A percentile compares a stretch with the other conserved stretches of the same genome.
Evolutionary conservation across 192 early-diverging fungal genomes (phyloP).

Genomic region (Anaeromyces robustus): DNA sequence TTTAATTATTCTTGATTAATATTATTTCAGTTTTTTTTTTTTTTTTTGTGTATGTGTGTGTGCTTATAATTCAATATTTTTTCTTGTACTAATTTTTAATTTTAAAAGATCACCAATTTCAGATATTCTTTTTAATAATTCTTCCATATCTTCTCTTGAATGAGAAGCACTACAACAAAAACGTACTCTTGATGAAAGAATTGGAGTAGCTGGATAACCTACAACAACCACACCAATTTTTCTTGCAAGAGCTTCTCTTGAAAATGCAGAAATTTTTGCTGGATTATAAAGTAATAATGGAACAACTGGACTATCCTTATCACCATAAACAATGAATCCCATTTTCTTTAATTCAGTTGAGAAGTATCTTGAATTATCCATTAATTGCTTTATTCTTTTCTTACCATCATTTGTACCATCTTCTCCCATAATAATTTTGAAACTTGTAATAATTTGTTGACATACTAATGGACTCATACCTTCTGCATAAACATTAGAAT

Average conservation of each 20-base stretch:
- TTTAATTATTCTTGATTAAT: no score
- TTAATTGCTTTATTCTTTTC: conserved; percentile 67
- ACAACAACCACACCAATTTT: conserved; percentile 93
- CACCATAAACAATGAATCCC: conserved; percentile 90
- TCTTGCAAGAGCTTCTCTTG: conserved; percentile 71
- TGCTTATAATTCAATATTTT: neutral
- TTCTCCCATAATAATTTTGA: conserved; percentile 88
- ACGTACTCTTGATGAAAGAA: conserved; percentile 40
- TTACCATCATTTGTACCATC: conserved; percentile 68
- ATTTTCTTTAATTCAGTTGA: conserved; percentile 57
- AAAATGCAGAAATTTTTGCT: conserved; percentile 93
- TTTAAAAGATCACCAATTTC: neutral
- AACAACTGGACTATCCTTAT: conserved; percentile 72
- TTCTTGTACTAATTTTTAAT: neutral
- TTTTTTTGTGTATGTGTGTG: no score
- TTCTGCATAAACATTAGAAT: conserved; percentile 82
- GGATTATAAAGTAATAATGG: conserved; percentile 86
- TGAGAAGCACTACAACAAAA: neutral
- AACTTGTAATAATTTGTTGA: conserved; percentile 77
- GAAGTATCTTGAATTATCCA: conserved; percentile 77
- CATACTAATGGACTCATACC: conserved; percentile 67
- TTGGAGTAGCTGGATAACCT: conserved; percentile 94
- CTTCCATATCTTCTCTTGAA: neutral
- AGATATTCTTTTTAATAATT: neutral
- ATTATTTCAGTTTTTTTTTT: no score